Evolutionary conservation across 148 eudicot species (phyloP), one percentile per base, ranked within the genome.

Genomic region (Fagopyrum tataricum): DNA sequence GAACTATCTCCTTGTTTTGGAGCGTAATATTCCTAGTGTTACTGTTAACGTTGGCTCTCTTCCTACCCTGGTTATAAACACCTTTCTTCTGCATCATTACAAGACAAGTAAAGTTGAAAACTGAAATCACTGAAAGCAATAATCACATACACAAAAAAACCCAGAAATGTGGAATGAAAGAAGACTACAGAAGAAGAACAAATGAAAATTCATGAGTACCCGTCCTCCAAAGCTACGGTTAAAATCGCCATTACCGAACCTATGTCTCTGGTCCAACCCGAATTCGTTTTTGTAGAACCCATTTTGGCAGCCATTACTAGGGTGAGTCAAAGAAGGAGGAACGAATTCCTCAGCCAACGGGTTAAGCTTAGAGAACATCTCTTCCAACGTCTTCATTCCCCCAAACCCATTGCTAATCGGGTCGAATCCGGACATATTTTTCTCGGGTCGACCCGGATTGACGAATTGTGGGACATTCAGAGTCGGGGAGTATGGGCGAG

Each of bases 321-420:
- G 69, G 42, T 64, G 37, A 20, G 44, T 39, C 69, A 64, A 39
- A 15, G 76, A 73, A 56, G 67, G 48, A 18, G 76, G 76, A 24
- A 73, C 76, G 17, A 73, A 73, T 40, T 73, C 76, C 69, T 41
- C 68, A 6, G 76, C 69, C 76, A 73, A 3, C 13, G 76, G 76
- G 76, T 73, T 73, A 39, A 73, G 52, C 49, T 73, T 73, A 13
- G 76, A 73, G 68, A 73, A 44, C 76, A 73, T 55, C 47, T 73
- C 76, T 9, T 56, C 69, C 68, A 73, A 73, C 1, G 20, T 69
- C 67, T 64, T 64, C 18, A 64, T 20, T 18, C 39, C 69, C 69
- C 42, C 18, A 9, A 64, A 64, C 18, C 69, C 43, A 6, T 64
- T 26, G 2, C 40, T 15, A 26, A 11, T 31, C 44, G 68, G 43